phyloP scores from a whole-genome alignment of 805 yeast species.

The Candida qinlingensis region DNA sequence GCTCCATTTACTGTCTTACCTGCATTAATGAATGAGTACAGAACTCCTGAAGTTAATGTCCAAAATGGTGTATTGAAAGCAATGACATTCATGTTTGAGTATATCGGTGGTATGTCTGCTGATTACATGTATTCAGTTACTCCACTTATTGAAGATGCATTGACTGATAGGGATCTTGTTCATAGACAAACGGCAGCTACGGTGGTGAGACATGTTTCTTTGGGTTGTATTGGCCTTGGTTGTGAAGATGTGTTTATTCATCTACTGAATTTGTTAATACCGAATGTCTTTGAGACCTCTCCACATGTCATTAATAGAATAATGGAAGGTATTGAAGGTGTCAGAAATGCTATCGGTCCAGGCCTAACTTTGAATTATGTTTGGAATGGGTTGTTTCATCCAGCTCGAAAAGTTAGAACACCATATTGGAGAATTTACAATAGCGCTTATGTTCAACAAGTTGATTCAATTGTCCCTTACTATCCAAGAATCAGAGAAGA shows the following conservation, averaged over 20 bases:
- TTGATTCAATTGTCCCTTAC: conserved; percentile 75
- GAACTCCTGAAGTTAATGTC: conserved; percentile 86
- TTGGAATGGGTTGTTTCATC: conserved; percentile 89
- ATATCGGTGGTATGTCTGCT: conserved; percentile 71
- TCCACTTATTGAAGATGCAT: conserved; percentile 81
- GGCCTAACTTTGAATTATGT: conserved; percentile 71
- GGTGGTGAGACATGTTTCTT: conserved; percentile 74
- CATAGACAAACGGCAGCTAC: conserved; percentile 95
- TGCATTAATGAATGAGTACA: conserved; percentile 90
- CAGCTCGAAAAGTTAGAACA: conserved; percentile 79
- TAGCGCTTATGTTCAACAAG: conserved; percentile 62
- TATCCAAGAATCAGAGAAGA: conserved; percentile 56
- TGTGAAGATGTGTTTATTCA: conserved; percentile 82
- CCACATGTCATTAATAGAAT: conserved; percentile 90
- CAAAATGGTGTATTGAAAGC: conserved; percentile 95
- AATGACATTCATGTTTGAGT: conserved; percentile 86
- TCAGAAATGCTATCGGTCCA: conserved; percentile 67
- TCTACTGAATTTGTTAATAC: conserved; percentile 72
- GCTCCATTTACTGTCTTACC: conserved; percentile 92
- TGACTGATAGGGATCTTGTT: conserved; percentile 84
- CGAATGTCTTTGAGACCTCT: conserved; percentile 89
- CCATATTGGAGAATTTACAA: conserved; percentile 88
- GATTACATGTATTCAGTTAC: conserved; percentile 79
- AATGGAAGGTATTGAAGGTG: conserved; percentile 70
- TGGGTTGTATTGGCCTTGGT: conserved; percentile 71